Base-by-base conservation (phyloP, 2,329 filamentous ascomycete species). In the Trichoderma atroviride region DNA sequence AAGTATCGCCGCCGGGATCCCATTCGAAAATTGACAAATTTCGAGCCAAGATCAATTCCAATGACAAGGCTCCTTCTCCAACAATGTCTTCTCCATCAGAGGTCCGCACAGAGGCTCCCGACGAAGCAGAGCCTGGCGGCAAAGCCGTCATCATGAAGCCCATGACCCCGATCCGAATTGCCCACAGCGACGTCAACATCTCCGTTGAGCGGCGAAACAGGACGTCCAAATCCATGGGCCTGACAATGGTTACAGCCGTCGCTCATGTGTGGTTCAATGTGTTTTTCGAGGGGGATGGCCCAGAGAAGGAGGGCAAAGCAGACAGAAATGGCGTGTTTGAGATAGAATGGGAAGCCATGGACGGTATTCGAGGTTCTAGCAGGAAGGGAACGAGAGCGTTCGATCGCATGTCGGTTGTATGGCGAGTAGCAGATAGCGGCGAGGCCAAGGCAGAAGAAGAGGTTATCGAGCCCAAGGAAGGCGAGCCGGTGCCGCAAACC, bases 231-330 rank as follows among this genome's bases (percentile, higher is more conserved):
- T 88, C 87, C 11, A 91, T 96, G 79, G 91, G 93, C 0, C 87
- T 93, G 73, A 94, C 93, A 0, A 93, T 98, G 89, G 93, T 97
- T 4, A 97, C 95, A 0, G 90, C 94, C 0, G 90, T 98, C 11
- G 94, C 94, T 0, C 95, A 98, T 76, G 92, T 97, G 19, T 99
- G 96, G 96, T 97, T 97, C 84, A 99, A 99, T 76, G 85, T 90
- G 1, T 98, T 90, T 80, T 98, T 98, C 75, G 96, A 98, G 81
- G 94, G 94, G 56, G 83, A 87, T 24, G 91, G 92, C 0, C 89
- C 91, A 0, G 91, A 94, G 75, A 84, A 89, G 53, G 79, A 82
- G 33, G 92, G 92, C 29, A 81, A 84, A 19, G 84, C 92, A 0
- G 86, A 91, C 60, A 86, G 90, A 55, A 92, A 86, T 11, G 95